phyloP scores from a whole-genome alignment of 2,329 filamentous ascomycete genomes.

The Tricladium varicosporioides region DNA sequence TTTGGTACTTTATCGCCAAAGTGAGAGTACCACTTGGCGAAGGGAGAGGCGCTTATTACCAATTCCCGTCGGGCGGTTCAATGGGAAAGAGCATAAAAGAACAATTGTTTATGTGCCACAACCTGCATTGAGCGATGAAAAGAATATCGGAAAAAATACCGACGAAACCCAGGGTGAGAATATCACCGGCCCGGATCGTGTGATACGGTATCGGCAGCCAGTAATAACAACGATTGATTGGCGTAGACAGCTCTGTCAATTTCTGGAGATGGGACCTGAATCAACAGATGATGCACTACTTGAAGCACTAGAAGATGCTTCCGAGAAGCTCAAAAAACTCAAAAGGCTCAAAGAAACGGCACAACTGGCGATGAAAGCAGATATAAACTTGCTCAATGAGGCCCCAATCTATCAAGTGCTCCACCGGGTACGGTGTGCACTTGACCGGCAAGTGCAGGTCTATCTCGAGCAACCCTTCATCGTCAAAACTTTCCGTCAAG shows the following conservation, averaged over 20 bases:
- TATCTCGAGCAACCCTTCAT: background rate
- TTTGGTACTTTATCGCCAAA: background rate
- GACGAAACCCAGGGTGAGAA: no score
- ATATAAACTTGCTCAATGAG: background rate
- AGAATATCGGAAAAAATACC: background rate
- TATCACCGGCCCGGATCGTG: background rate
- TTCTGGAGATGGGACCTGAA: background rate
- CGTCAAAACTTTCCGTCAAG: background rate
- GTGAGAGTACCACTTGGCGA: background rate
- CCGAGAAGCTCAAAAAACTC: background rate
- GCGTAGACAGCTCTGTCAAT: background rate
- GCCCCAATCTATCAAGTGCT: background rate
- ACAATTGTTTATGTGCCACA: background rate
- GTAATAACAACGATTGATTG: background rate
- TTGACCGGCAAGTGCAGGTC: background rate
- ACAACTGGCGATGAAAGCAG: no score
- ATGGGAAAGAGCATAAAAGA: background rate
- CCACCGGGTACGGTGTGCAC: background rate
- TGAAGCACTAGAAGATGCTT: background rate
- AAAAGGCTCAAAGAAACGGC: background rate
- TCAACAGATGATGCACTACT: background rate
- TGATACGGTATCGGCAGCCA: background rate
- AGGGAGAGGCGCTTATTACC: background rate
- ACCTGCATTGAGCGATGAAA: background rate
- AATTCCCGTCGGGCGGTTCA: background rate